Percentiles rank a stretch among this genome's conserved stretches.
Conservation (phyloP, 2,329 filamentous ascomycete species). For the Alternaria sp. region DNA sequence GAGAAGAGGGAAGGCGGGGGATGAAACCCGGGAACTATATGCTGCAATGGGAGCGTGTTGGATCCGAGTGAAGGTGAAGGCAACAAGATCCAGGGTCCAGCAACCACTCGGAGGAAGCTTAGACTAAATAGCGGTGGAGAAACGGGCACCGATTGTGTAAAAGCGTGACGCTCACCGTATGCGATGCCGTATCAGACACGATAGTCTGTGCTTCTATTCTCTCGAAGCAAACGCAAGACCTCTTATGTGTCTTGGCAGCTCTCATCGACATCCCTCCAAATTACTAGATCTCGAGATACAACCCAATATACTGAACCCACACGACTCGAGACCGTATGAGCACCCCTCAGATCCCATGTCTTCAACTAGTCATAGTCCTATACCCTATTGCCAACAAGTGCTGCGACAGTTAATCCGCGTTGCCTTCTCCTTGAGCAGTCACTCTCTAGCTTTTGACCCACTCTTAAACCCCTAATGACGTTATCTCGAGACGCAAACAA, state of each 20-base stretch:
- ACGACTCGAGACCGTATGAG: background rate
- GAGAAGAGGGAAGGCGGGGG: background rate
- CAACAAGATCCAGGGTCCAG: background rate
- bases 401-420: background rate
- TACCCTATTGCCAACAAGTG: background rate
- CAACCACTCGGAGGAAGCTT: background rate
- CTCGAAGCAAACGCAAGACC: background rate
- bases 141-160: background rate
- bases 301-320: background rate
- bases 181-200: background rate
- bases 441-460: background rate
- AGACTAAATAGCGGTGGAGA: background rate
- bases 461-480: background rate
- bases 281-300: background rate
- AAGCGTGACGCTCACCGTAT: background rate
- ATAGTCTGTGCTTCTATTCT: background rate
- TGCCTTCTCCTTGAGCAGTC: background rate
- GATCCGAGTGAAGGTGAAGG: background rate
- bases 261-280: background rate
- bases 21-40: background rate
- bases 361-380: background rate
- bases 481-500: background rate
- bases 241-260: background rate
- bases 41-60: background rate
- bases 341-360: background rate